phyloP scores from a whole-genome alignment of 768 basidiomycete species.

The Macrolepiota dolichaula region DNA sequence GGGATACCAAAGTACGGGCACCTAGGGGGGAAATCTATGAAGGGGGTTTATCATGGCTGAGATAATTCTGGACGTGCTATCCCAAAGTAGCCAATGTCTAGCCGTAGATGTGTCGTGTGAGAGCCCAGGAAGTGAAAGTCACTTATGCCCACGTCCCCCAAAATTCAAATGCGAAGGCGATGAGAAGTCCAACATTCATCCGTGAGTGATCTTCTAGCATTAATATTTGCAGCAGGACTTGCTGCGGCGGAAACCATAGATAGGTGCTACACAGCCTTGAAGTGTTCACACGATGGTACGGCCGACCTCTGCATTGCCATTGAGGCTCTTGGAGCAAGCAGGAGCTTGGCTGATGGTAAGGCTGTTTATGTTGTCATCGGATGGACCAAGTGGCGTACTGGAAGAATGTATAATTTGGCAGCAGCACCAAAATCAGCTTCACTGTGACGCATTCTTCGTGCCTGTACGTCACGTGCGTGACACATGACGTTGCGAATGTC shows the following conservation, averaged over 20 bases:
- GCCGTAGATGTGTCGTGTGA: background rate
- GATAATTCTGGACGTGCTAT: background rate
- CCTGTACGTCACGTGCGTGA: background rate
- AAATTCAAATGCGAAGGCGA: background rate
- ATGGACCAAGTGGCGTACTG: background rate
- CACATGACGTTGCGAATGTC: background rate
- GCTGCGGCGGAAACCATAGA: background rate
- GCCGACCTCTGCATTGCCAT: background rate
- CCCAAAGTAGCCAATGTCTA: background rate
- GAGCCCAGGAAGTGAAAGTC: background rate
- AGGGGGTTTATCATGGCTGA: background rate
- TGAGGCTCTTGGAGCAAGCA: background rate
- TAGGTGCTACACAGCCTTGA: background rate
- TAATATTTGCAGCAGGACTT: background rate
- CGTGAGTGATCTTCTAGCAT: background rate
- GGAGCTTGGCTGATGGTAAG: background rate
- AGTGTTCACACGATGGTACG: background rate
- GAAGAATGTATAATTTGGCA: background rate
- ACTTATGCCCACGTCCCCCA: background rate
- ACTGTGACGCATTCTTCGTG: background rate
- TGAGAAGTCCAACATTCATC: background rate
- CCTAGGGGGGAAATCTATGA: background rate
- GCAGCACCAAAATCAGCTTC: background rate
- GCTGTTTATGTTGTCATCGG: slow-evolving; percentile 1
- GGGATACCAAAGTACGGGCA: background rate